Base-by-base conservation (phyloP, 352 stramenopile species). In the Globisporangium iwayamae region DNA sequence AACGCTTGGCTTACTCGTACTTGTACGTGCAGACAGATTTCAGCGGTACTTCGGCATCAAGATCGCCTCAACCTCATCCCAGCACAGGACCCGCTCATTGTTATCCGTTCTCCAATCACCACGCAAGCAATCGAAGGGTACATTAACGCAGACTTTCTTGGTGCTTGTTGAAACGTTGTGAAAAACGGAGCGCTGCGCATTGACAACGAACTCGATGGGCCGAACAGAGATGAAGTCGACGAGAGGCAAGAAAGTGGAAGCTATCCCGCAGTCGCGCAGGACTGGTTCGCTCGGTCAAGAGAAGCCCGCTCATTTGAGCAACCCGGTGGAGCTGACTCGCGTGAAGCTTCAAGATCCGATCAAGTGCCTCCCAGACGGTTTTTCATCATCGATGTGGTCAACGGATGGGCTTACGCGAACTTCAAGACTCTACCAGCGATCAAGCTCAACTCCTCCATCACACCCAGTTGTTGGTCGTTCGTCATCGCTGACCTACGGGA, bases 291-390 rank as follows among this genome's bases (percentile, higher is more conserved):
- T 62, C 68, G 38, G 41, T 30, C 56, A 70, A 57, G 69, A 81
- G 41, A 88, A 87, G 57, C 68, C 69, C 38, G 58, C 68, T 55
- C 74, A 78, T 36, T 59, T 71, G 36, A 74, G 72, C 58, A 79
- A 83, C 54, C 72, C 78, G 18, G 70, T 85, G 7, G 76, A 87
- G 65, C 65, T 74, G 53, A 70, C 80, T 52, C 74, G 72, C 46
- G 76, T 87, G 56, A 87, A 85, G 76, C 70, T 87, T 54, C 76
- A 85, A 67, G 72, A 84, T 50, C 76, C 76, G 20, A 63, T 69
- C 25, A 66, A 75, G 34, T 81, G 70, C 46, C 56, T 73, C 22
- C 41, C 64, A 43, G 71, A 74, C 32, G 67, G 76, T 39, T 68
- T 81, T n/a, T 59, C 69, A 22, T 71, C 61, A 22, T 64, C 67